Evolutionary conservation across 331 rosid genomes (phyloP).

Genomic region (Pyrus hybrid): DNA sequence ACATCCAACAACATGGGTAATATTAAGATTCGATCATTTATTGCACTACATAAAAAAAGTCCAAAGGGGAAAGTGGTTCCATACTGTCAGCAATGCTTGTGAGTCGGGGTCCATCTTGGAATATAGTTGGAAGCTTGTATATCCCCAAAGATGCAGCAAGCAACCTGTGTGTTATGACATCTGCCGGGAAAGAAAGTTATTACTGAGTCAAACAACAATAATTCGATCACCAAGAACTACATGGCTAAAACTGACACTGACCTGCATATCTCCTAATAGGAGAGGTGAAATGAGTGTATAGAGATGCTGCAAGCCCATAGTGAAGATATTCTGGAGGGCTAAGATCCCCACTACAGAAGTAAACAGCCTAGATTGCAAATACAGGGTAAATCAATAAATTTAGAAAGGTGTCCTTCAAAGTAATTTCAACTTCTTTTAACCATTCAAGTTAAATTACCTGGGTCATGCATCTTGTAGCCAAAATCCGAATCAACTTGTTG

Average conservation of each 20-base stretch:
- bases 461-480: slow-evolving; percentile 97
- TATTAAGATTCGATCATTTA: background rate
- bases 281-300: slow-evolving; percentile 96
- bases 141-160: slow-evolving; percentile 93
- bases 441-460: slow-evolving; percentile 54
- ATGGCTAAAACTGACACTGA: slow-evolving; percentile 11
- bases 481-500: slow-evolving; percentile 82
- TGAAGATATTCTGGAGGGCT: slow-evolving; percentile 91
- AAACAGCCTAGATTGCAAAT: slow-evolving; percentile 62
- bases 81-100: slow-evolving; percentile 83
- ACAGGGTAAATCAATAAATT: background rate
- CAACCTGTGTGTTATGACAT: slow-evolving; percentile 90
- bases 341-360: slow-evolving; percentile 95
- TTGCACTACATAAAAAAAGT: background rate
- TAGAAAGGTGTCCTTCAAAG: background rate
- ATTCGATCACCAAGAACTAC: slow-evolving; percentile 3
- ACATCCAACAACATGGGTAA: background rate
- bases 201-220: slow-evolving; percentile 4
- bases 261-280: slow-evolving; percentile 98
- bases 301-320: slow-evolving; percentile 90
- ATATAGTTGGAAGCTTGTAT: slow-evolving; percentile 58
- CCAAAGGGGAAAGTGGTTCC: slow-evolving; percentile 17
- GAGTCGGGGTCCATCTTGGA: slow-evolving; percentile 73
- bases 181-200: slow-evolving; percentile 34
- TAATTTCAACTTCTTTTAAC: slow-evolving; percentile 6